Evolutionary conservation across 768 basidiomycete genomes (phyloP).

Genomic region (Pisolithus orientalis): DNA sequence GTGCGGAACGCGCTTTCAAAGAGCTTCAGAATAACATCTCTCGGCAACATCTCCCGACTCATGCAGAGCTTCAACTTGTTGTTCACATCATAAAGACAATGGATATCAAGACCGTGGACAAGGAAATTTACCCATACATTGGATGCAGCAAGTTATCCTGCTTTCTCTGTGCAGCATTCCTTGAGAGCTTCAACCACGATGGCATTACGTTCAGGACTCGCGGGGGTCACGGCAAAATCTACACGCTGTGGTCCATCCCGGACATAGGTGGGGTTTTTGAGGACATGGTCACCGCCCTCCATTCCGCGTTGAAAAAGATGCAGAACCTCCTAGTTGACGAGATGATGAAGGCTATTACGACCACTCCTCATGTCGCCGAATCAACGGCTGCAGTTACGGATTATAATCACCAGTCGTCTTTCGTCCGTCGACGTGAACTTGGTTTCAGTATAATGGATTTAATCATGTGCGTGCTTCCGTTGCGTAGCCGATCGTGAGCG

Average conservation of each 20-base stretch:
- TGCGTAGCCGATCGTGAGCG: background rate
- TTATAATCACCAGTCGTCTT: background rate
- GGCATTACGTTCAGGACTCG: background rate
- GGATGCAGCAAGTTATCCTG: constrained; percentile 3
- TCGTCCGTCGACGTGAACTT: background rate
- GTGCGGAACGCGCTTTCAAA: background rate
- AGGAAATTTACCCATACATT: background rate
- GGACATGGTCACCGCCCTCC: background rate
- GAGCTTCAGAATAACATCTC: background rate
- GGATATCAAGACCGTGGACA: background rate
- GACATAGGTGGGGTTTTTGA: background rate
- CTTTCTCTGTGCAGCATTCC: background rate
- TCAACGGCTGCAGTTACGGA: background rate
- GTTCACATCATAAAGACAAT: background rate
- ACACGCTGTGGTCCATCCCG: constrained; percentile 1
- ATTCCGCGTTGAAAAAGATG: background rate
- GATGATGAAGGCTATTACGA: background rate
- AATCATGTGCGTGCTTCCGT: background rate
- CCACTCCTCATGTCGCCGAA: background rate
- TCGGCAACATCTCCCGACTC: background rate
- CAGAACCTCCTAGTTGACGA: background rate
- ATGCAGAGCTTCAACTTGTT: constrained; percentile 1
- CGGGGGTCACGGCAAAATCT: constrained; percentile 1
- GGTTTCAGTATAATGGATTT: background rate
- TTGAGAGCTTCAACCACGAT: background rate